phyloP scores from a whole-genome alignment of 345 rosid species.

The Litchi chinensis region DNA sequence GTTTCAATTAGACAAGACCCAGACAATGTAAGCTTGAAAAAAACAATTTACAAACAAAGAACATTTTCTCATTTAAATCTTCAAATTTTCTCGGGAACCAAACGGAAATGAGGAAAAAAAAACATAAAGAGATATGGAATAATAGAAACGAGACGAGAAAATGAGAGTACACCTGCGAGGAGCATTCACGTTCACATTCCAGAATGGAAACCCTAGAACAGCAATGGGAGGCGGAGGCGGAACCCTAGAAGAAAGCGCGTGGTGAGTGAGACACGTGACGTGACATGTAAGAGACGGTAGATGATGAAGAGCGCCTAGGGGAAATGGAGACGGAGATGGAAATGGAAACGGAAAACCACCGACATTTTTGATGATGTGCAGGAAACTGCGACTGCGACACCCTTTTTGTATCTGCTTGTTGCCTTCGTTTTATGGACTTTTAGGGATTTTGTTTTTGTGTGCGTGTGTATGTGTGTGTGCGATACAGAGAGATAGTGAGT shows the following conservation, averaged over 20 bases:
- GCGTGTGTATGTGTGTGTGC: too few species aligned
- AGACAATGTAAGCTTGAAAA: neutral
- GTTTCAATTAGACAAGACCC: neutral
- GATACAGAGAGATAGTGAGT: constrained; percentile 1
- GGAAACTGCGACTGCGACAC: neutral
- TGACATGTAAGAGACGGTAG: neutral
- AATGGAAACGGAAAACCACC: neutral
- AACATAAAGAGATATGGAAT: neutral
- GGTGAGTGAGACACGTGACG: neutral
- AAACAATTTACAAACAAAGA: neutral
- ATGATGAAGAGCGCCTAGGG: too few species aligned
- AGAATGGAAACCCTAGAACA: neutral
- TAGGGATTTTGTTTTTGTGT: constrained; percentile 48
- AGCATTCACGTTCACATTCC: neutral
- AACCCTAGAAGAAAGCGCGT: neutral
- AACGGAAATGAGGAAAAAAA: constrained; percentile 12
- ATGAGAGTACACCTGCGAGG: neutral
- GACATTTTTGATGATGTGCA: constrained; percentile 13
- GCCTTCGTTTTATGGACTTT: constrained; percentile 27
- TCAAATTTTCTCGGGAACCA: constrained; percentile 26
- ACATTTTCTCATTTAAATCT: neutral
- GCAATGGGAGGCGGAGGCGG: neutral
- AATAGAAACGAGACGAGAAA: neutral
- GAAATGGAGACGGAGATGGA: too few species aligned
- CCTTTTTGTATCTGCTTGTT: constrained; percentile 20